Conservation (phyloP, 352 stramenopile species). For the Globisporangium okanoganense region DNA sequence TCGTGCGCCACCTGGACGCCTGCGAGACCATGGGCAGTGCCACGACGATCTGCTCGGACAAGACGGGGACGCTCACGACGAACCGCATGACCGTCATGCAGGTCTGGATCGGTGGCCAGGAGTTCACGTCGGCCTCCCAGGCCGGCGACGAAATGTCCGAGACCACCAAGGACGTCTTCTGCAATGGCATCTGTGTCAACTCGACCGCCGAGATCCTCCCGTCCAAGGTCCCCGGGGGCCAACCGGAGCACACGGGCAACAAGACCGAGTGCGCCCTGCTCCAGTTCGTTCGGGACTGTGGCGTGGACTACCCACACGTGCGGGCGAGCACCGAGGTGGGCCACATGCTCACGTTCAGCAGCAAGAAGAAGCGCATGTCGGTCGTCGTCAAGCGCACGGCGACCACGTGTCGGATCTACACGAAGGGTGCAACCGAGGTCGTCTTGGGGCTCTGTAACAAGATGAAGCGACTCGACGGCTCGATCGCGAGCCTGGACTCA, state of each 20-base stretch:
- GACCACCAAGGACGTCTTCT: slow-evolving; percentile 61
- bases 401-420: slow-evolving; percentile 64
- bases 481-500: slow-evolving; percentile 38
- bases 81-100: slow-evolving; percentile 97
- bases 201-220: slow-evolving; percentile 72
- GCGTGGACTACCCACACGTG: slow-evolving; percentile 53
- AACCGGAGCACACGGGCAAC: slow-evolving; percentile 77
- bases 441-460: slow-evolving; percentile 69
- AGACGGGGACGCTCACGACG: slow-evolving; percentile 96
- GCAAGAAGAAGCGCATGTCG: slow-evolving; percentile 82
- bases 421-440: slow-evolving; percentile 72
- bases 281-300: slow-evolving; percentile 66
- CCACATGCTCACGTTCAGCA: slow-evolving; percentile 84
- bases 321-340: slow-evolving; percentile 47
- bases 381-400: slow-evolving; percentile 51
- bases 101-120: slow-evolving; percentile 66
- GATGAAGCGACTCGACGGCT: slow-evolving; percentile 63
- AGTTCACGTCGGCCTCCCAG: slow-evolving; percentile 49
- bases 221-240: slow-evolving; percentile 37
- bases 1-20: slow-evolving; percentile 84
- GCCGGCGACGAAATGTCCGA: slow-evolving; percentile 55
- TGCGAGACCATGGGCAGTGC: slow-evolving; percentile 94
- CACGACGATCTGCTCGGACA: slow-evolving; percentile 97
- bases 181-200: slow-evolving; percentile 65
- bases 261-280: slow-evolving; percentile 80